Percentiles rank a stretch among this genome's conserved stretches.
These are phyloP conservation scores for Coemansia aciculifera DNA, from an alignment of 192 early-diverging fungal genomes.

Conservation along the genomic window DNA sequence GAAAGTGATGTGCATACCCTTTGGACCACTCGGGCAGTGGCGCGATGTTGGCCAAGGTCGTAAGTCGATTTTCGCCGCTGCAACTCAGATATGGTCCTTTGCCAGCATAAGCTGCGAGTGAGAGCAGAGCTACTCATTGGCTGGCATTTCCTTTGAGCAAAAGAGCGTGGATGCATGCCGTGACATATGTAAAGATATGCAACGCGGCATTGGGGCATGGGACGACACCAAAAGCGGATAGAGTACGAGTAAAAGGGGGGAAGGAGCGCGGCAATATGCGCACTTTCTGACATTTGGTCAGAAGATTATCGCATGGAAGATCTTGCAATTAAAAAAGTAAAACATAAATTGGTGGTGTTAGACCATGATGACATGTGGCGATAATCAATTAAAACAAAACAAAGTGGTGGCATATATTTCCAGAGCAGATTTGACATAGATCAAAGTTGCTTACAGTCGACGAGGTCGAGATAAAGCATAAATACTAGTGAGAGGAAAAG, in stretches of 20 bases:
- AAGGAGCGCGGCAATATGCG: conserved; percentile 7
- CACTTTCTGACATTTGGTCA: background rate
- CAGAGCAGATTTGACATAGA: background rate
- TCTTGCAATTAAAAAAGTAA: background rate
- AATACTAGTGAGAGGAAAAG: background rate
- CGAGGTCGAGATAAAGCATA: background rate
- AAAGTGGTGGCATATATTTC: background rate
- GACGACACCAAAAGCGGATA: background rate
- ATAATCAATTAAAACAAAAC: background rate
- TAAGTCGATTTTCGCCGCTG: background rate
- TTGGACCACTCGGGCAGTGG: background rate
- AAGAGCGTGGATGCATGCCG: background rate
- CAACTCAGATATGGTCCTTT: background rate
- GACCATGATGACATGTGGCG: background rate
- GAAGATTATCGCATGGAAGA: background rate
- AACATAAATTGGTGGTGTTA: background rate
- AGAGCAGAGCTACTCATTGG: background rate
- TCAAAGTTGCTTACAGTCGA: background rate
- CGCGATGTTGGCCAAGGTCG: background rate
- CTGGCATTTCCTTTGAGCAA: background rate
- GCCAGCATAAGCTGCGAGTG: background rate
- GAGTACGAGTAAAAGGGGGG: background rate
- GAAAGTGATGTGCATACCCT: background rate
- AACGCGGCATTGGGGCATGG: conserved; percentile 6
- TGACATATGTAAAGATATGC: background rate